Base-by-base conservation (phyloP, 306 rosid species). In the Echinosophora koreensis region DNA sequence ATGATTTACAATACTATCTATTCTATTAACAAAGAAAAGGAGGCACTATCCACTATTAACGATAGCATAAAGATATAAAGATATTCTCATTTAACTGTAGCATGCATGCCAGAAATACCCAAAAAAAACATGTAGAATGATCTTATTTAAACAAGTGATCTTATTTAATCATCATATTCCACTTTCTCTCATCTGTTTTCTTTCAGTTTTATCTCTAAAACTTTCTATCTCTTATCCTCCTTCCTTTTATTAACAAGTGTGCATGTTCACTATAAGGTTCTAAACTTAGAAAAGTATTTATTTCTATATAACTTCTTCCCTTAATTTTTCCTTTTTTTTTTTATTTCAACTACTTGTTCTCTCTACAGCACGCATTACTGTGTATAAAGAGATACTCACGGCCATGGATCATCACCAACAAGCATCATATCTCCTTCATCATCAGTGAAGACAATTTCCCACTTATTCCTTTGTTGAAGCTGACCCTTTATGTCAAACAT, bases 391-490 rank as follows among this genome's bases (percentile, higher is more conserved):
- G 54, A 69, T 86, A 81, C 98, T 92, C 83, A 92, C 97, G 47
- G 87, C 97, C 97, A 95, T 0, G 91, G 93, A 83, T 92, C 91
- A 63, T 95, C 97, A 3, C 98, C 97, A 58, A 91, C 84, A 58
- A 92, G 97, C 98, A 92, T 92, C 85, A 81, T 89, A 83, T 95
- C 98, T 55, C 97, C 96, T 83, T 96, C 99, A 46, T 92, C 91
- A 67, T 96, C 99, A 8, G 95, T 95, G 82, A 87, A 95, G 75
- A 88, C 91, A 56, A 92, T 86, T 74, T 88, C 88, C 99, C 97
- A 96, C 77, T 72, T 91, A 57, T 87, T 84, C 38, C 90, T 81
- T 4, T 77, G 78, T 51, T 79, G 83, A 63, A 96, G 90, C 69
- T 96, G 89, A 46, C 97, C 98, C 86, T 86, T 91, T 42, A 96